Evolutionary conservation across 1,284 basidiomycete genomes (phyloP).

Genomic region (Pascua sp.): DNA sequence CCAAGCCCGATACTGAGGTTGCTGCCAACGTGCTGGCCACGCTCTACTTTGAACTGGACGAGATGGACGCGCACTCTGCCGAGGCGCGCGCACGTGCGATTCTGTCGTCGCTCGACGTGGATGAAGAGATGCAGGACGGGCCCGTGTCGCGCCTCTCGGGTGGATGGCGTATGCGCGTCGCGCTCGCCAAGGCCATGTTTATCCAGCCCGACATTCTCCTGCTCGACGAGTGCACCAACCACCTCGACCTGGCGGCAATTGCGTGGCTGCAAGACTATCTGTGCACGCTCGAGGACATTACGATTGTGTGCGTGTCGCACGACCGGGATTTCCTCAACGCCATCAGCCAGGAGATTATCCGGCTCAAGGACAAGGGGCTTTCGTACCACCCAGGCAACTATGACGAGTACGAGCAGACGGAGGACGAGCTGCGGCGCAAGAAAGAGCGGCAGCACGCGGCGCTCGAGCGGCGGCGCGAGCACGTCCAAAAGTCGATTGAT

Average conservation of each 20-base stretch:
- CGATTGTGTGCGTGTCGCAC: slow-evolving; percentile 64
- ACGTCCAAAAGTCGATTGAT: slow-evolving; percentile 33
- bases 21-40: slow-evolving; percentile 65
- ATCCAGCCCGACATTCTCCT: slow-evolving; percentile 51
- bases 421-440: slow-evolving; percentile 46
- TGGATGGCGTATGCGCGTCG: slow-evolving; percentile 65
- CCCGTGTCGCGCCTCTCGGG: slow-evolving; percentile 60
- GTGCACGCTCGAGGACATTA: slow-evolving; percentile 42
- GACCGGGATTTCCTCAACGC: slow-evolving; percentile 67
- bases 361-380: slow-evolving; percentile 59
- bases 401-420: slow-evolving; percentile 17
- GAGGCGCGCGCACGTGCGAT: slow-evolving; percentile 60
- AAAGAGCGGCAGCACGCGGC: slow-evolving; percentile 58
- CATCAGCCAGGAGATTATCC: slow-evolving; percentile 65
- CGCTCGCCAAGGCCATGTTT: slow-evolving; percentile 52
- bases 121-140: slow-evolving; percentile 53
- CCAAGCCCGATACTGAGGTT: slow-evolving; percentile 2
- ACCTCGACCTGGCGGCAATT: slow-evolving; percentile 49
- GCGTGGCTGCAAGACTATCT: slow-evolving; percentile 59
- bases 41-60: slow-evolving; percentile 18
- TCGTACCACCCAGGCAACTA: slow-evolving; percentile 48
- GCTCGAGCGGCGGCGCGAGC: slow-evolving; percentile 57
- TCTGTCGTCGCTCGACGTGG: slow-evolving; percentile 60
- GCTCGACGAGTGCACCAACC: slow-evolving; percentile 52
- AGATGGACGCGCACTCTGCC: slow-evolving; percentile 52